Base-by-base conservation (phyloP, 108 stramenopile genomes). In the Hondaea fermentalgiana region DNA sequence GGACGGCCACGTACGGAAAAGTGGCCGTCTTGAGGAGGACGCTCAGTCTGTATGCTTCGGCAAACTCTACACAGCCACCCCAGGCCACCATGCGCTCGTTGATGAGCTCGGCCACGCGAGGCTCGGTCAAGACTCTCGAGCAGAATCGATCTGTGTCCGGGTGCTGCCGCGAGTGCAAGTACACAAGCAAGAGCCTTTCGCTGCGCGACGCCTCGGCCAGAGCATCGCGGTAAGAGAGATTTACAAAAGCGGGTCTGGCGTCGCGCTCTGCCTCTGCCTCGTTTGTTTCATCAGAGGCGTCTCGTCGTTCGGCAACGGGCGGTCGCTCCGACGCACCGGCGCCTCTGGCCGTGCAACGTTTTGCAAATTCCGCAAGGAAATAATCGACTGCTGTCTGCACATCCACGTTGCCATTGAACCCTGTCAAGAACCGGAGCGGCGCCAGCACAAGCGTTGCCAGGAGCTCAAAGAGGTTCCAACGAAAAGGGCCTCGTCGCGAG, bases 121-220 rank as follows among this genome's bases (percentile, higher is more conserved):
- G 76, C 76, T 83, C 49, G 0, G 76, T 23, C 23, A 83, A 16
- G 0, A 83, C 51, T 12, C 51, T 12, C 28, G 45, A 53, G 51
- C 45, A 53, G 49, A 83, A 83, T 6, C 25, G n/a, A 53, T 47
- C 51, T 2, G 49, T 53, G 76, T 83, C 51, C 25, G 76, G 76
- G 76, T 83, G 76, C 76, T 83, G 76, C 45, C 45, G n/a, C 8
- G 76, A 83, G 76, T 83, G 76, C 76, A 83, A 4, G 51, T 83
- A 83, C n/a, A 83, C 76, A 16, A 83, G 76, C 10, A 83, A 35
- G 76, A 83, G 76, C 76, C 49, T 83, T 53, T 83, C 76, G 3
- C 28, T 6, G 6, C 76, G 45, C 17, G 76, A 47, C 25, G 76
- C 76, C 76, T 83, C 51, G 6, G 76, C 76, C 10, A 83, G 76